A percentile compares a stretch with the other conserved stretches of the same genome.
phyloP scores from a whole-genome alignment of 495 filamentous ascomycete species.

The Corynascus novoguineensis region DNA sequence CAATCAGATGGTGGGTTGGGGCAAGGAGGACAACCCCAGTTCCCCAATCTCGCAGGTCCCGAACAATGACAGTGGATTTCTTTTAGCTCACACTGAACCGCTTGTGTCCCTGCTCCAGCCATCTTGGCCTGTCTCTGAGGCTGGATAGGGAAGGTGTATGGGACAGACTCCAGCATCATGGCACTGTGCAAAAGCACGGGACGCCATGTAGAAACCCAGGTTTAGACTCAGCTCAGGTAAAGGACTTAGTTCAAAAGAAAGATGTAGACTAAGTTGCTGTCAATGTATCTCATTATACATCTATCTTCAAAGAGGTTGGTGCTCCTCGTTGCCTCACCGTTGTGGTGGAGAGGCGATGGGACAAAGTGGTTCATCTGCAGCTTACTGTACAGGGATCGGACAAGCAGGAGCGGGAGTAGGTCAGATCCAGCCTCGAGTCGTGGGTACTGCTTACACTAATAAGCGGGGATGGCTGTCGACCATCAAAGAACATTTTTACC shows the following conservation, averaged over 20 bases:
- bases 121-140: background rate
- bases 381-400: no score
- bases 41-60: conserved; percentile 6
- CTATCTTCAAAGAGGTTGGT: no score
- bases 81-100: conserved; percentile 6
- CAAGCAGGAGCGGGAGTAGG: background rate
- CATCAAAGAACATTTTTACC: background rate
- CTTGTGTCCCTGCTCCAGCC: background rate
- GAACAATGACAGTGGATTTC: conserved; percentile 3
- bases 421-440: background rate
- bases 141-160: conserved; percentile 7
- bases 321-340: no score
- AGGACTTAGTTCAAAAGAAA: no score
- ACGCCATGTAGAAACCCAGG: no score
- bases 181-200: background rate
- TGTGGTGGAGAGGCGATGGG: no score
- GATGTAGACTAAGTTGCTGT: no score
- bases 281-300: no score
- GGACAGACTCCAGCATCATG: background rate
- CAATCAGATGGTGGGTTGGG: background rate
- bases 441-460: no score
- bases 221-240: no score
- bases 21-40: background rate
- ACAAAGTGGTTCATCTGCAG: no score
- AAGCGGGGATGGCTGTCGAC: background rate